Base-by-base conservation (phyloP, 1,139 yeast genomes). In the Kodamaea sp. region DNA sequence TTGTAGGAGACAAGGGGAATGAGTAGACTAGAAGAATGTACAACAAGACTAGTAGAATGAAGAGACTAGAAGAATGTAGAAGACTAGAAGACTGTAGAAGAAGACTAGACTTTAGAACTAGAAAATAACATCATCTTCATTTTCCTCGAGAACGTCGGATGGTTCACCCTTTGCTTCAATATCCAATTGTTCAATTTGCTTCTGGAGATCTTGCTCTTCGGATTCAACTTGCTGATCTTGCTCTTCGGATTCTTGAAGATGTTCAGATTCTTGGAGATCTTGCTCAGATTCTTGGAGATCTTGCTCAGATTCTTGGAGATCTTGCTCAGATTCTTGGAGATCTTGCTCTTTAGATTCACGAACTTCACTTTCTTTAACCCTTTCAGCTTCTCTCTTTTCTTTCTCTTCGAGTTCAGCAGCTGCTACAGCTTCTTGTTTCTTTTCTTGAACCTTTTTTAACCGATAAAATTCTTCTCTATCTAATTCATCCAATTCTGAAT, bases 381-480 rank as follows among this genome's bases (percentile, higher is more conserved):
- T 26, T 15, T 15, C 20, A 15, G 20, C 20, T 42, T 15, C 20
- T 15, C 20, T 15, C 40, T 47, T 46, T 36, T 50, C 54, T 46
- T 53, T 53, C 35, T 66, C 74, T 50, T 76, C 84, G 10, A 70
- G 70, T 45, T 82, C 90, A n/a, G 73, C 75, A 5, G 71, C 75
- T 2, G 84, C 90, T 24, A 74, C 73, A 31, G 84, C 88, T 45
- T 79, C 76, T 64, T 89, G 96, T 64, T 92, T 92, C 83, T 89
- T 90, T 60, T 89, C 94, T 66, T 92, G 97, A 39, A 92, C 97
- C 65, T 92, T 92, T 70, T 92, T 92, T 70, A 92, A 79, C 56
- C 98, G 75, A 67, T 89, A 92, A 60, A 92, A 92, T 67, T 92
- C 98, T 66, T 92, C 98, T 75, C 98, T 84, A 62, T 92, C 98